Evolutionary conservation across 139 green algal genomes (phyloP).

Genomic region (Volvox reticuliferus): DNA sequence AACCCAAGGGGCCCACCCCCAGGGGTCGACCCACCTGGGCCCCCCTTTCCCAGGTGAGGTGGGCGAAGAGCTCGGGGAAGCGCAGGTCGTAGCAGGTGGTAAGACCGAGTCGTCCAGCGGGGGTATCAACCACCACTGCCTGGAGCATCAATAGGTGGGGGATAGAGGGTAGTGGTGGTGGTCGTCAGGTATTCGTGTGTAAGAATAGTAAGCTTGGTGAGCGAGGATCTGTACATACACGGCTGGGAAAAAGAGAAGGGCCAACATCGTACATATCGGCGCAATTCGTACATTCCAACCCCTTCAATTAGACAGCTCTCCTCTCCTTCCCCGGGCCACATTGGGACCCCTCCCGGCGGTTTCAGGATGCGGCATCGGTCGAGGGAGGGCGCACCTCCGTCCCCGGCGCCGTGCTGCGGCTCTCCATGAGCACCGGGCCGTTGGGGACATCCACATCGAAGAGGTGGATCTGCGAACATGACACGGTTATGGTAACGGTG

Average conservation of each 20-base stretch:
- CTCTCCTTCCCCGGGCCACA: too few species aligned
- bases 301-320: too few species aligned
- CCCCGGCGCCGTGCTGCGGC: constrained; percentile 75
- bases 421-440: constrained; percentile 92
- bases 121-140: constrained; percentile 82
- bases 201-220: too few species aligned
- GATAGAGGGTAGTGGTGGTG: background rate
- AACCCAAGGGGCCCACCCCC: background rate
- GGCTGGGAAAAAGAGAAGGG: too few species aligned
- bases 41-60: constrained; percentile 77
- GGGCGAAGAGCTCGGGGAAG: constrained; percentile 95
- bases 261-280: too few species aligned
- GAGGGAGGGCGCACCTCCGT: constrained; percentile 53
- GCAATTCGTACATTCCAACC: too few species aligned
- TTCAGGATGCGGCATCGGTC: too few species aligned
- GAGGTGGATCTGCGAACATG: constrained; percentile 84
- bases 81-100: constrained; percentile 97
- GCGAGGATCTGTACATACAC: too few species aligned
- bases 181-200: too few species aligned
- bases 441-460: constrained; percentile 94
- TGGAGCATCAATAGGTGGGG: constrained; percentile 20
- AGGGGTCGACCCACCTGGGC: constrained; percentile 66
- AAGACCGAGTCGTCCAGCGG: constrained; percentile 86
- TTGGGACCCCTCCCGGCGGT: too few species aligned
- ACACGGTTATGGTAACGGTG: too few species aligned